Evolutionary conservation across 805 yeast genomes (phyloP), one percentile per base, ranked within the genome.

Genomic region (Metschnikowia matae): DNA sequence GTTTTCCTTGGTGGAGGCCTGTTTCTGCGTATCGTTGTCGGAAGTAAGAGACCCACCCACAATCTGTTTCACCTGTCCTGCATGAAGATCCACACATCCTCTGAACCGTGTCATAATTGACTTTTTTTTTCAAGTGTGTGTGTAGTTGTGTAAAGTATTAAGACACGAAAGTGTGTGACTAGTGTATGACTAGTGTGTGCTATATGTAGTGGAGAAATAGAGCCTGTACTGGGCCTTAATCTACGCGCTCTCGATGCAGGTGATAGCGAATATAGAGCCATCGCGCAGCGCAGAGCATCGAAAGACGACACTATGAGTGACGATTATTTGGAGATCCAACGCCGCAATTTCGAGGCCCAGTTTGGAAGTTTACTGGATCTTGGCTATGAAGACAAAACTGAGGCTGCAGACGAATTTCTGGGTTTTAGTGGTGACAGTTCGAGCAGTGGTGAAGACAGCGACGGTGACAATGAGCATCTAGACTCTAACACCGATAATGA

Each of bases 11-110:
- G 70, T 62, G 14, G 58, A 47, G 10, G 49, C 52, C 8, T 67
- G 67, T 7, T 66, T 61, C n/a, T 66, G 67, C 17, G 57, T 55
- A 55, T 81, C 84, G 14, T 44, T 36, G 51, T 83, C 85, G 10
- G 72, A 70, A 0, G 78, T 74, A 18, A 94, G 73, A 0, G 97
- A 87, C 0, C 97, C 96, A 6, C 99, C 99, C 1, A 94, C 97
- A 48, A 94, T 94, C 66, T 94, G 99, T 62, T 94, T 94, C 53
- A 94, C 99, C 58, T 88, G 85, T 1, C 99, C 99, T 6, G 86
- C 80, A 67, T 94, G 99, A 51, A 94, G 83, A 64, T 94, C 99
- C 36, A 94, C 92, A 63, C 99, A 94, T 0, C 97, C 98, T 61
- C 91, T 81, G 69, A 89, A 94, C 47, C 78, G 77, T 0, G 97